These are phyloP conservation scores for Sporothrix sp. DNA, from an alignment of 2,329 filamentous ascomycete genomes.

Conservation along the genomic window DNA sequence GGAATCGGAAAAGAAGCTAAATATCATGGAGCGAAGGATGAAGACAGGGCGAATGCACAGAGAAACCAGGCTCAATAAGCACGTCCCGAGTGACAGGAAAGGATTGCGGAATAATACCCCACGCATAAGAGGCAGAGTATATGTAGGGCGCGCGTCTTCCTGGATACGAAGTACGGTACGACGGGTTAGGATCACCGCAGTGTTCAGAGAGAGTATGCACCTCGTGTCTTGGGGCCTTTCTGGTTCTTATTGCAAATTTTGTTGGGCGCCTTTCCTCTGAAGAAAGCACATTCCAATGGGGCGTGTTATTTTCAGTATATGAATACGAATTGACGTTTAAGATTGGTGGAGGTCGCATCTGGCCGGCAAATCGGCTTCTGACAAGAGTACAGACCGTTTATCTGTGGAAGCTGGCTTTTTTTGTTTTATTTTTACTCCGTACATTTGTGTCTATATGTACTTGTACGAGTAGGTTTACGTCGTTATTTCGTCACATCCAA, in stretches of 20 bases:
- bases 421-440: background rate
- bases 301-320: no score
- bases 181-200: background rate
- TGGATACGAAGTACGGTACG: background rate
- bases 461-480: no score
- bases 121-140: background rate
- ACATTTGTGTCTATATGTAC: background rate
- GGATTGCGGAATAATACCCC: background rate
- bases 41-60: background rate
- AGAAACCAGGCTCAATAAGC: no score
- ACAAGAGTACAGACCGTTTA: no score
- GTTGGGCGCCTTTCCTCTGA: no score
- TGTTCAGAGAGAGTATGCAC: background rate
- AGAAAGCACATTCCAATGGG: no score
- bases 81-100: background rate
- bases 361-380: background rate
- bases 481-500: background rate
- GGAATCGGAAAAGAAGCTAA: background rate
- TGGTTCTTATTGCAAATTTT: background rate
- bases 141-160: no score
- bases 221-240: background rate
- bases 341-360: no score
- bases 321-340: no score
- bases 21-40: conserved; percentile 1
- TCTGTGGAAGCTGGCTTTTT: no score